Evolutionary conservation across 108 stramenopile species (phyloP), one percentile per base, ranked within the genome.

Genomic region (Nitzschia palea): DNA sequence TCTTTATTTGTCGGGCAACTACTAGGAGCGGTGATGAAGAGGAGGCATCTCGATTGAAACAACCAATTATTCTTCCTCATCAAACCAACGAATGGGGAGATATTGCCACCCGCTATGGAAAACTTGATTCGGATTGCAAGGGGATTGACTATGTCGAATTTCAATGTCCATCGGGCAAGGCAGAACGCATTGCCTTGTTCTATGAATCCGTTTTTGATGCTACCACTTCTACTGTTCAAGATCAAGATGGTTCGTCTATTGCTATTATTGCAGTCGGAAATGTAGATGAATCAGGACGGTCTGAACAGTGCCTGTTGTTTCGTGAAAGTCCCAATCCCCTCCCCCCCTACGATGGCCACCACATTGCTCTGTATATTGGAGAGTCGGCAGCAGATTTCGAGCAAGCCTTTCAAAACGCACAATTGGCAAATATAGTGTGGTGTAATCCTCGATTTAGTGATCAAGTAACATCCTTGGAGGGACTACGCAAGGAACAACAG

Each of bases 121-220:
- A 20, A 10, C 5, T 27, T 17, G 29, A 52, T 44, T 23, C 59
- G 0, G 74, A 55, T 27, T 79, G 76, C 61, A 60, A 43, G 23
- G 81, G 81, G 4, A 78, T 88, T 9, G 69, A 66, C 35, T 85
- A 79, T 58, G 61, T 88, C 2, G 81, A 88, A 61, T 73, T 85
- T 58, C 31, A 54, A 14, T 77, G 79, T 54, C 78, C 78, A 6
- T 29, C 34, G 5, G 71, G 53, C 0, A 81, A 69, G 18, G 62
- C 78, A 2, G 66, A 48, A 15, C 62, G 66, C 51, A 76, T 86
- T 64, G 80, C 82, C 6, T 25, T 31, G 18, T 86, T 86, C 59
- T 86, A 86, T 35, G 76, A 80, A 6, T 73, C 36, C 36, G 77
- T 86, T 36, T 82, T 55, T 3, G 30, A 32, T 31, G 54, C 54